phyloP scores from a whole-genome alignment of 179 eudicot species.

The Dionaea muscipula region DNA sequence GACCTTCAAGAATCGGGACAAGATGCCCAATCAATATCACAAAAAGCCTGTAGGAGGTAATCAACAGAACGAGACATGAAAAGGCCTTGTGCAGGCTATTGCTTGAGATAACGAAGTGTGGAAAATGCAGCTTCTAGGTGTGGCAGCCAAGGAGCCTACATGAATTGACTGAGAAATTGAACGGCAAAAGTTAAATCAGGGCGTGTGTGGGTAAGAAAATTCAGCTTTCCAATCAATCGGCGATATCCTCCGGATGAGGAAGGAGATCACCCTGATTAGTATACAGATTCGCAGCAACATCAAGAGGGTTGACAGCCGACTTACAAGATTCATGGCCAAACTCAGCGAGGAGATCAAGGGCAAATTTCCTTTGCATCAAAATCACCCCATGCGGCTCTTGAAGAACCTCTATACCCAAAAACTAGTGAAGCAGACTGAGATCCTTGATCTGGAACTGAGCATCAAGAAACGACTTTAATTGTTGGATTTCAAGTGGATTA shows the following conservation, averaged over 20 bases:
- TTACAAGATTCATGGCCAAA: too few species aligned
- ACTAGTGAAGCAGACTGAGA: background rate
- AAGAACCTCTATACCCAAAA: slow-evolving; percentile 1
- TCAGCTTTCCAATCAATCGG: background rate
- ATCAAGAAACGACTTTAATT: too few species aligned
- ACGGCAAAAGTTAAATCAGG: background rate
- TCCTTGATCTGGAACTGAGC: background rate
- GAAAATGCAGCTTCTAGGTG: background rate
- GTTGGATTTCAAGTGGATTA: too few species aligned
- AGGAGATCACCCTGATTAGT: background rate
- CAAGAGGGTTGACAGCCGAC: background rate
- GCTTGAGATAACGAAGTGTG: background rate
- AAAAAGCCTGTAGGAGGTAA: background rate
- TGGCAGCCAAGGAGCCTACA: background rate
- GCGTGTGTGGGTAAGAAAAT: background rate
- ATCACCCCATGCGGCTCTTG: background rate
- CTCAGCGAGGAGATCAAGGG: background rate
- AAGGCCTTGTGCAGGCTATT: background rate
- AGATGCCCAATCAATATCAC: background rate
- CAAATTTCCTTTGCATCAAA: background rate
- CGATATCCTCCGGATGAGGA: background rate
- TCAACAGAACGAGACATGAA: too few species aligned
- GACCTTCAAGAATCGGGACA: background rate
- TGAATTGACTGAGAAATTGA: background rate
- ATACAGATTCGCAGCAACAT: background rate